Conservation (phyloP, 1,139 yeast genomes). For the Candida glucosophila region DNA sequence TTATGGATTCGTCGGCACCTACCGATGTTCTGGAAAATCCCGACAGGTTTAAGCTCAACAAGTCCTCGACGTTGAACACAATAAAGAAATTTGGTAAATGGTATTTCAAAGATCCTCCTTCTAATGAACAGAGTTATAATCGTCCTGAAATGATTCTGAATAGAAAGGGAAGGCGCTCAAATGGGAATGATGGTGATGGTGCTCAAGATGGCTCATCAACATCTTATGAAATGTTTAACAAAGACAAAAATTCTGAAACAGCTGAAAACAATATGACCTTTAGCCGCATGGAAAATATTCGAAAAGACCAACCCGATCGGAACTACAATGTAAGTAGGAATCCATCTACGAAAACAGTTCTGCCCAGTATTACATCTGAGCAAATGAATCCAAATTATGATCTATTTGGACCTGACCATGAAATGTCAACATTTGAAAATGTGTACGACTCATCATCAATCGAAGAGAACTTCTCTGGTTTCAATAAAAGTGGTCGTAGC, state of each 20-base stretch:
- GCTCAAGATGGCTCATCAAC: constrained; percentile 5
- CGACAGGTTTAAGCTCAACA: constrained; percentile 4
- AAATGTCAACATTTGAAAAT: too few species aligned
- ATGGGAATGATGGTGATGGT: constrained; percentile 6
- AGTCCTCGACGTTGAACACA: constrained; percentile 20
- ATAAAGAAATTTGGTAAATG: constrained; percentile 60
- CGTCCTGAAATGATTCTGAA: constrained; percentile 63
- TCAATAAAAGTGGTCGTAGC: too few species aligned
- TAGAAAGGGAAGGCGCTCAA: constrained; percentile 33
- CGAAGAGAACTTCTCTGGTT: too few species aligned
- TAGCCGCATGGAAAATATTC: too few species aligned
- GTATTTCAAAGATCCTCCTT: constrained; percentile 42
- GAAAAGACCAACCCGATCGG: too few species aligned
- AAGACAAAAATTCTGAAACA: constrained; percentile 1
- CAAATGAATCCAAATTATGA: too few species aligned
- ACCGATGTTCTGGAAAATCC: constrained; percentile 2
- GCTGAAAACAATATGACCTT: too few species aligned
- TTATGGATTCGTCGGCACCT: constrained; percentile 7
- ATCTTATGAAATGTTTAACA: constrained; percentile 8
- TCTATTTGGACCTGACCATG: too few species aligned
- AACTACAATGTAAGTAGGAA: too few species aligned
- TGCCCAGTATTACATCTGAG: too few species aligned
- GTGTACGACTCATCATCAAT: too few species aligned
- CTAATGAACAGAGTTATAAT: constrained; percentile 29
- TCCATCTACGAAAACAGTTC: too few species aligned